Evolutionary conservation across 2,329 filamentous ascomycete genomes (phyloP).

Genomic region (Ceratocystis cubensis): DNA sequence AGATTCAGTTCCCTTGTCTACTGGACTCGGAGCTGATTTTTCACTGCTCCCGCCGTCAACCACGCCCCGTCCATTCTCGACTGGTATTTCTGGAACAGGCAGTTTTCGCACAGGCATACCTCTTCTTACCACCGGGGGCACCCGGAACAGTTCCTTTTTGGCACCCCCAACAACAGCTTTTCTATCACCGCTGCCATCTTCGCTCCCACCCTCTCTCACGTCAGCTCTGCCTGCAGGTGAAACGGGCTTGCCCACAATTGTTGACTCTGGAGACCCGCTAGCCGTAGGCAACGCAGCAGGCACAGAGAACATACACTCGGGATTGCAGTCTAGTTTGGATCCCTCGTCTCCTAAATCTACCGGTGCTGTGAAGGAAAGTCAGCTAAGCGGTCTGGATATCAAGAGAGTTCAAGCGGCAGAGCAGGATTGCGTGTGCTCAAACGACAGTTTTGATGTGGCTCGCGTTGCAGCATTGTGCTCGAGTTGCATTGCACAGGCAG

Average conservation of each 20-base stretch:
- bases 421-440: slow-evolving; percentile 30
- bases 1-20: slow-evolving; percentile 1
- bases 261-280: slow-evolving; percentile 18
- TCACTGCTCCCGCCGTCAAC: neutral
- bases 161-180: neutral
- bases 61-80: neutral
- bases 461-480: slow-evolving; percentile 31
- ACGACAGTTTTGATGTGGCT: slow-evolving; percentile 32
- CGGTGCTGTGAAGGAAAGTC: slow-evolving; percentile 10
- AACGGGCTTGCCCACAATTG: slow-evolving; percentile 14
- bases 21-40: neutral
- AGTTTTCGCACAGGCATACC: neutral
- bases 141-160: neutral
- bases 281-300: slow-evolving; percentile 22
- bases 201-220: neutral
- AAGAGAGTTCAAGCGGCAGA: slow-evolving; percentile 26
- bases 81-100: neutral
- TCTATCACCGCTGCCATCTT: neutral
- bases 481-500: slow-evolving; percentile 29
- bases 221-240: neutral
- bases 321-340: neutral
- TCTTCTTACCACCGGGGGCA: neutral
- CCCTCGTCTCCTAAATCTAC: neutral
- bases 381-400: slow-evolving; percentile 22
- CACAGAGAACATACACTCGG: slow-evolving; percentile 1